Conservation (phyloP, 257 asterid species). For the Solanum gracilifrons region DNA sequence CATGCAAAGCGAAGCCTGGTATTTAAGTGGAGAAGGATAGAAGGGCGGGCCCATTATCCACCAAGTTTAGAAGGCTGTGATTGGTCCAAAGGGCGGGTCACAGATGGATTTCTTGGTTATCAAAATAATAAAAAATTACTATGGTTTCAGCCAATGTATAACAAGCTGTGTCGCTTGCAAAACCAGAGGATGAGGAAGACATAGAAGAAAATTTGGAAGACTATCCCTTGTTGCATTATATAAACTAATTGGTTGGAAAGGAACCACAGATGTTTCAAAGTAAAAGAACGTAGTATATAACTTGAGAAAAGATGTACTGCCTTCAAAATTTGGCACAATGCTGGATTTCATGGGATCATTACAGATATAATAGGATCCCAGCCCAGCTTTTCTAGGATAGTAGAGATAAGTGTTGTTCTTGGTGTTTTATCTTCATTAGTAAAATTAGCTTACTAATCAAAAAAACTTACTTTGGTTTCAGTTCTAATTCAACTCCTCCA, state of each 20-base stretch:
- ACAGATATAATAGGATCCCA: background rate
- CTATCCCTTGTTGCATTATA: background rate
- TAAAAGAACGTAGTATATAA: background rate
- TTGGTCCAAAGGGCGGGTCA: too few species aligned
- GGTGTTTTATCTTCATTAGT: background rate
- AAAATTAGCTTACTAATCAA: background rate
- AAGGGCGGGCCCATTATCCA: too few species aligned
- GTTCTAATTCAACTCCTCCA: slow-evolving; percentile 69
- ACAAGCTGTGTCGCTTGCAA: background rate
- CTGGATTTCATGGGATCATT: background rate
- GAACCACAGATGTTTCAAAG: background rate
- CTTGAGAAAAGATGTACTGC: background rate
- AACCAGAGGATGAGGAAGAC: background rate
- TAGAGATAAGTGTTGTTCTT: background rate
- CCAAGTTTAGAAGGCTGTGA: too few species aligned
- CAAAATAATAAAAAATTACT: too few species aligned
- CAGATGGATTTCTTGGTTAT: too few species aligned
- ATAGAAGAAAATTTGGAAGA: background rate
- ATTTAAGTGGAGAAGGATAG: too few species aligned
- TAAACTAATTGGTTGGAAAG: background rate
- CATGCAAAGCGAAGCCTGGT: too few species aligned
- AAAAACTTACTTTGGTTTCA: slow-evolving; percentile 57
- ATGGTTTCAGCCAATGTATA: background rate
- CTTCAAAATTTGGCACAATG: background rate
- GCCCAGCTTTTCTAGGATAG: background rate